Evolutionary conservation across 139 green algal genomes (phyloP).

Genomic region (Nannochloris sp.): DNA sequence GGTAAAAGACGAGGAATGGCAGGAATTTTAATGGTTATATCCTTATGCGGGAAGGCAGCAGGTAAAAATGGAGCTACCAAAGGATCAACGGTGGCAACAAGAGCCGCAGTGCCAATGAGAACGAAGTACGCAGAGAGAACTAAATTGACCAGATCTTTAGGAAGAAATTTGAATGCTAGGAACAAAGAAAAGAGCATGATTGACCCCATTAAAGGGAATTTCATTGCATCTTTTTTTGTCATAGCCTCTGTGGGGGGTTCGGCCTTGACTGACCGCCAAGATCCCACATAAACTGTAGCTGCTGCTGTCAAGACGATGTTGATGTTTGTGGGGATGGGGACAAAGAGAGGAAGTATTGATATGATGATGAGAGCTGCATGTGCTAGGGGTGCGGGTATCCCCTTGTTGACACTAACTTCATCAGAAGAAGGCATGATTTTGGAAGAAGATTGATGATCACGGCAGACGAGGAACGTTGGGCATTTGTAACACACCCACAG

Average conservation of each 20-base stretch:
- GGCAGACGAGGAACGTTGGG: no score
- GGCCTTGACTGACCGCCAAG: conserved; percentile 71
- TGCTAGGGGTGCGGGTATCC: not conserved
- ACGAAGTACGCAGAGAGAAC: conserved; percentile 86
- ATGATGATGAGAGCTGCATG: conserved; percentile 16
- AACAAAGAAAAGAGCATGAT: conserved; percentile 93
- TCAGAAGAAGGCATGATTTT: no score
- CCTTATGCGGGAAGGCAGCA: not conserved
- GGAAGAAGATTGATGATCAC: no score
- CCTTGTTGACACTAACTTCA: not conserved
- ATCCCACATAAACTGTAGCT: conserved; percentile 76
- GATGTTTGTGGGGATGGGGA: conserved; percentile 40
- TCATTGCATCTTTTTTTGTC: conserved; percentile 86
- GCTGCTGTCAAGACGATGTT: conserved; percentile 80
- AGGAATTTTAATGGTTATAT: conserved; percentile 6
- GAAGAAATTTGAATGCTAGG: conserved; percentile 91
- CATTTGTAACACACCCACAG: no score
- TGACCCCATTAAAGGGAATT: conserved; percentile 90
- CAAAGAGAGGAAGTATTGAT: conserved; percentile 17
- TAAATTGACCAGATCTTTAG: conserved; percentile 74
- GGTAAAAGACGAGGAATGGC: conserved; percentile 29
- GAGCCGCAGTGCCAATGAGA: conserved; percentile 72
- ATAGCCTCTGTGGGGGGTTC: conserved; percentile 64
- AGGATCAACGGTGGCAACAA: conserved; percentile 53
- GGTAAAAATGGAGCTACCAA: conserved; percentile 47